Base-by-base conservation (phyloP, 768 basidiomycete genomes). In the Phlebiopsis gigantea region DNA sequence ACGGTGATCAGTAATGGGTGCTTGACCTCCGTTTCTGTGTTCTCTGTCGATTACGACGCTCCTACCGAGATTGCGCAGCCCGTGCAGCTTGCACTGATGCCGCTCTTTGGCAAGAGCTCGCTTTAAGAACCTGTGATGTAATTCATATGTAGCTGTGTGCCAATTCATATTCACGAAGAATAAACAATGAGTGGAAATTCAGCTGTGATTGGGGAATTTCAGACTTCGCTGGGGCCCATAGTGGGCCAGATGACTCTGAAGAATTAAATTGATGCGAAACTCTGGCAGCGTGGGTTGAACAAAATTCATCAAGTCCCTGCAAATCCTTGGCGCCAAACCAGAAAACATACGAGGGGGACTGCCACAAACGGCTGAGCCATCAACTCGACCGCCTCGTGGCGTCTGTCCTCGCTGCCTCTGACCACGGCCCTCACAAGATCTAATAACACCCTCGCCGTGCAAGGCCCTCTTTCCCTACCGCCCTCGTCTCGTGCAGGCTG, bases 41-140 rank as follows among this genome's bases (percentile, higher is more conserved):
- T 69, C 61, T 46, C 61, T 19, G 57, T 69, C 28, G 69, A 71
- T 41, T 71, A 71, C 34, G 69, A 71, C 49, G 69, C 69, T 17
- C 68, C 68, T 1, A 48, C 55, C 15, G 58, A 26, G 14, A 51
- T 65, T n/a, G 66, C 68, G n/a, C 49, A 57, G 28, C 67, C 63
- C 3, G 45, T 66, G 14, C 65, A 66, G 50, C 26, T 41, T 7
- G 55, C 58, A 15, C 58, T 66, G 4, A 22, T 34, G 42, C 62
- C 59, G 46, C 63, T 68, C 51, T 53, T 62, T 39, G 61, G 62
- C 8, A 21, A 51, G 21, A 51, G 50, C 39, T 34, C 29, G 14
- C 24, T 51, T 22, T 51, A 22, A 51, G 10, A 15, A 21, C 42
- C 42, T 6, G 17, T 39, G 34, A 8, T 39, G 34, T 39, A 39